Evolutionary conservation across 345 rosid species (phyloP), one percentile per base, ranked within the genome.

Genomic region (Lepidium didymum): DNA sequence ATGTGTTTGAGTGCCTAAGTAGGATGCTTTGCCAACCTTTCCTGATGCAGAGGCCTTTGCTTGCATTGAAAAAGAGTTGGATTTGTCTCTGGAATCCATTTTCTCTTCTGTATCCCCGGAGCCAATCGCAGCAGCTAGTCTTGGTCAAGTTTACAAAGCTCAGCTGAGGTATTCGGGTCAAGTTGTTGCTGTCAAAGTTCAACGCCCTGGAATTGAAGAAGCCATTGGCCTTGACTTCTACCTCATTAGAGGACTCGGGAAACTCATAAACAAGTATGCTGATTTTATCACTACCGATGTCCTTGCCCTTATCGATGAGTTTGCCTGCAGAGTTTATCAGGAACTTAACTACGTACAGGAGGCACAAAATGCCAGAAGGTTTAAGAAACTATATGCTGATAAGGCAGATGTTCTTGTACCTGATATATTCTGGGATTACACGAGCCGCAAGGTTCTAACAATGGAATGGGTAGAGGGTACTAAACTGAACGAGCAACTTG

Each of bases 381-480:
- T 94, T 75, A 90, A 80, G 73, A 91, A 82, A 79, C 79, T 94
- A 38, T 94, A 94, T 75, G 97, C 99, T 56, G 97, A 94, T 78
- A 94, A 80, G 75, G 88, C 85, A 67, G 95, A 94, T 67, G 87
- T 91, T 64, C 83, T 91, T 68, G 99, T 94, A 16, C 99, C 99
- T 18, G 99, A 94, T 86, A 91, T 94, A 67, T 94, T 77, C 75
- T 94, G 99, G 99, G 92, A 90, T 69, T 91, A 87, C 78, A 90
- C 99, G 0, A 82, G 95, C 82, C 82, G 87, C 56, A 88, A 94
- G 74, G 95, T 94, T 41, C 72, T 94, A 70, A 90, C 97, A 0
- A 94, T 94, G 97, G 99, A 94, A 36, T 94, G 99, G 99, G 92
- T 94, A 23, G 82, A 87, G 34, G 99, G 99, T 35, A 95, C 92